Base-by-base conservation (phyloP, 441 rosid genomes). In the Iberis amara region DNA sequence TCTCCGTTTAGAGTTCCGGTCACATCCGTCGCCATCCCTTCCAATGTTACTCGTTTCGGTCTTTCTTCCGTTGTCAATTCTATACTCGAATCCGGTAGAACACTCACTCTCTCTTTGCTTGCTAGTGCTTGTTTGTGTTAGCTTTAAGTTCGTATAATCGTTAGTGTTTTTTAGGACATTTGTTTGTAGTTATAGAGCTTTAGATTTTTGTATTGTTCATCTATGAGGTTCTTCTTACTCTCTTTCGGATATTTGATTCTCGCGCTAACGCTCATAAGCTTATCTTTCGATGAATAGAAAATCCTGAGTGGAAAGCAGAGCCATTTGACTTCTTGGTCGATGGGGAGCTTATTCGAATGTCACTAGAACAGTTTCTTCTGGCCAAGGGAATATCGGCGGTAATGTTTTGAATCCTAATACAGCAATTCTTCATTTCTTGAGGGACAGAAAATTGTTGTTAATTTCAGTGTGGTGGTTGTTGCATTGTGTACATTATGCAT, bases 301-400 rank as follows among this genome's bases (percentile, higher is more conserved):
- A 83, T 54, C 28, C 66, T 8, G 86, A 86, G 38, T 33, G 38
- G 38, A 33, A 33, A 4, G 10, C 38, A 9, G 38, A 33, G 66
- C 87, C 96, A 6, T 94, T 94, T 63, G 99, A 94, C 76, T 94
- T 94, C 70, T 54, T 89, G 32, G 79, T 89, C 43, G 79, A 89
- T 75, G 96, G 97, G 7, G 99, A 89, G 81, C 81, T 94, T 39
- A 75, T 89, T 56, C 86, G 99, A 10, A 73, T 92, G 94, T 78
- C 96, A 2, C 84, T 90, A 3, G 90, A 81, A 27, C 83, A 82
- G 73, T 83, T 90, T 59, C 92, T 90, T 60, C 84, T 77, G 6
- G 95, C 78, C n/a, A 86, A 94, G 72, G 85, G 87, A 55, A 83
- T 89, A 47, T 89, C 99, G 1, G 97, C 95, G 73, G 99, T 94